Evolutionary conservation across 1,284 basidiomycete species (phyloP).

Genomic region (Ustanciosporium gigantosporum): DNA sequence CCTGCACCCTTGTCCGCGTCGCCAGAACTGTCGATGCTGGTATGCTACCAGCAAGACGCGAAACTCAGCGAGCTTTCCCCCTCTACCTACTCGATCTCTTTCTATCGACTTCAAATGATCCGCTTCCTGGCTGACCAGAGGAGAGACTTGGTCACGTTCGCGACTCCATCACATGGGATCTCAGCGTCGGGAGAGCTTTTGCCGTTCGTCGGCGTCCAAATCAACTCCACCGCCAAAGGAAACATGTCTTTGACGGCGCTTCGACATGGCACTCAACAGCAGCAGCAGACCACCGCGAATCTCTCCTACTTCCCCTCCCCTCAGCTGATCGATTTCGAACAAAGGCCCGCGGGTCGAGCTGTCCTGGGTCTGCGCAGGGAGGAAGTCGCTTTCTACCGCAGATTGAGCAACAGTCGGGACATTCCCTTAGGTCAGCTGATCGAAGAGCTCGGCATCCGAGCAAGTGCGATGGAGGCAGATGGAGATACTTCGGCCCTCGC

Average conservation of each 20-base stretch:
- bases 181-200: conserved; percentile 25
- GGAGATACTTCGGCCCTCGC: conserved; percentile 1
- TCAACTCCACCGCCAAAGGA: not conserved
- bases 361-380: conserved; percentile 21
- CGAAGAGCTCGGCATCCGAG: conserved; percentile 46
- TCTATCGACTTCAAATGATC: conserved; percentile 28
- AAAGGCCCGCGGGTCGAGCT: conserved; percentile 11
- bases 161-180: conserved; percentile 30
- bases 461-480: conserved; percentile 31
- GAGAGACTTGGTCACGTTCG: conserved; percentile 22
- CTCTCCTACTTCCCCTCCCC: conserved; percentile 1
- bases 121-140: conserved; percentile 33
- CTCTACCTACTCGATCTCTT: conserved; percentile 20
- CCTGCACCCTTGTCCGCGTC: conserved; percentile 34
- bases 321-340: conserved; percentile 29
- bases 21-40: conserved; percentile 38
- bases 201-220: conserved; percentile 30
- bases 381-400: conserved; percentile 45
- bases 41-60: conserved; percentile 18
- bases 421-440: conserved; percentile 48
- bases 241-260: too few species aligned
- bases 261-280: conserved; percentile 7
- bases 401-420: conserved; percentile 36
- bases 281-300: conserved; percentile 4
- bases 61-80: conserved; percentile 1